Percentiles rank a stretch among this genome's conserved stretches.
Evolutionary conservation across 345 rosid genomes (phyloP).

Genomic region (Acer negundo): DNA sequence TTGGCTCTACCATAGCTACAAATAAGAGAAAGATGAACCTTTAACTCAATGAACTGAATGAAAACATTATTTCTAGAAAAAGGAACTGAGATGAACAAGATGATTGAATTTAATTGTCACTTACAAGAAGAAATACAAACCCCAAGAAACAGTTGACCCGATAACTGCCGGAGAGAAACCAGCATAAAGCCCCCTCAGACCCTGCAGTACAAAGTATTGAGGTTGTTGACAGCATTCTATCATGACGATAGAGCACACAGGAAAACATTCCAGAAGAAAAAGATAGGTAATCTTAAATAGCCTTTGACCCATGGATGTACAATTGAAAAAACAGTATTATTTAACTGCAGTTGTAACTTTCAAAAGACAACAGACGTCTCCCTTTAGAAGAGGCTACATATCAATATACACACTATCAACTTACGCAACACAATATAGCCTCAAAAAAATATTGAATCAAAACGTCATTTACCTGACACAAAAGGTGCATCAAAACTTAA

Average conservation of each 20-base stretch:
- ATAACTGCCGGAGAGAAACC: constrained; percentile 87
- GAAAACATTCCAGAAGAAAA: background rate
- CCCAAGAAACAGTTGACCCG: constrained; percentile 88
- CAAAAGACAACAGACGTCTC: background rate
- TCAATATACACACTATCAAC: background rate
- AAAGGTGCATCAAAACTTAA: too few relatives aligned
- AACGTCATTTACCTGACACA: too few relatives aligned
- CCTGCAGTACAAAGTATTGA: constrained; percentile 43
- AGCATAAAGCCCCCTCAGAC: constrained; percentile 85
- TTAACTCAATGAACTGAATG: background rate
- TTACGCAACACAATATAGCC: background rate
- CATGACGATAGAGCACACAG: background rate
- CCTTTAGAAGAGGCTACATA: background rate
- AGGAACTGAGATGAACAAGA: background rate
- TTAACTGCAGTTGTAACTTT: background rate
- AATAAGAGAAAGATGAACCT: background rate
- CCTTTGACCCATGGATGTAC: too few relatives aligned
- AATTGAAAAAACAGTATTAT: background rate
- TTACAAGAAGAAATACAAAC: constrained; percentile 91
- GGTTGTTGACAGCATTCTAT: background rate
- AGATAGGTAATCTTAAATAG: too few relatives aligned
- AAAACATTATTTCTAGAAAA: background rate
- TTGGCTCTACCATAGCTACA: constrained; percentile 89
- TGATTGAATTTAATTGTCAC: constrained; percentile 19
- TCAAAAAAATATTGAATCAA: background rate